These are phyloP conservation scores for Aspergillus homomorphus DNA, from an alignment of 495 filamentous ascomycete species.

Conservation along the genomic window DNA sequence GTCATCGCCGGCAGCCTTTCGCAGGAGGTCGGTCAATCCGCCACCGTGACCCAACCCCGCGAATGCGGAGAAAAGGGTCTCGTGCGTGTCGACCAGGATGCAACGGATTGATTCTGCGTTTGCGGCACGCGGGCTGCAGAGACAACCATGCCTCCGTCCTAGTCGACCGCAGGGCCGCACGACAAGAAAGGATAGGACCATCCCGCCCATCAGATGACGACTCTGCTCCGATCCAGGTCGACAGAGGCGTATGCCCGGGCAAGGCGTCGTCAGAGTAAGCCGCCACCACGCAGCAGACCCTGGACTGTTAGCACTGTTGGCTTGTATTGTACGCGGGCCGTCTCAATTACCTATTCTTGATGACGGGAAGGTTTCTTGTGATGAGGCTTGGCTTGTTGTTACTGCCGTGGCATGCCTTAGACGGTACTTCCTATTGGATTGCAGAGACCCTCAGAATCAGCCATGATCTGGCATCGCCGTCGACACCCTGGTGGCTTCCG, in stretches of 20 bases:
- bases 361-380: background rate
- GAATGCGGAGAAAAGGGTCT: background rate
- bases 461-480: background rate
- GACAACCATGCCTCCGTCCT: slow-evolving; percentile 2
- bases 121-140: background rate
- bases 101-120: background rate
- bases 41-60: background rate
- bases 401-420: background rate
- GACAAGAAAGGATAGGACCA: background rate
- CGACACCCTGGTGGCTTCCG: background rate
- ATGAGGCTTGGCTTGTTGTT: background rate
- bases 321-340: background rate
- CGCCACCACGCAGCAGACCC: background rate
- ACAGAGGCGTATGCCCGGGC: background rate
- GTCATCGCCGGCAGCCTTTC: background rate
- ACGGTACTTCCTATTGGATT: background rate
- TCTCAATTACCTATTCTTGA: background rate
- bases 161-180: background rate
- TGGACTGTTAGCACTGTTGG: background rate
- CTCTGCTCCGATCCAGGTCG: too few species aligned
- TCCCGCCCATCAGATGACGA: background rate
- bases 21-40: too few species aligned
- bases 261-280: background rate
- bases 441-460: background rate
- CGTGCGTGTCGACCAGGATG: background rate